Evolutionary conservation across 2,329 filamentous ascomycete genomes (phyloP).

Genomic region (Zymoseptoria crescenta): DNA sequence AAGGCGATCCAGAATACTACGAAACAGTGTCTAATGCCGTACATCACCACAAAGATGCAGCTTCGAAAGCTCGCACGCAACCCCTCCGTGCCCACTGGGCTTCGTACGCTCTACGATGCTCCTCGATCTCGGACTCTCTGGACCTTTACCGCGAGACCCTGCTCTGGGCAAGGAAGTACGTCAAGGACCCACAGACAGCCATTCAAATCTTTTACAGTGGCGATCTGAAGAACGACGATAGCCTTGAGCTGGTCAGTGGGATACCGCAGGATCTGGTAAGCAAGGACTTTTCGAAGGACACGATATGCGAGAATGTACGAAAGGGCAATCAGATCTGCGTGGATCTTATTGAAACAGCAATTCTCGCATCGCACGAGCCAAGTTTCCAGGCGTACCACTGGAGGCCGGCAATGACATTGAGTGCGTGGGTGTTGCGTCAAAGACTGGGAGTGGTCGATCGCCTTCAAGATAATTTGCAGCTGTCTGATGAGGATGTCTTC

Average conservation of each 20-base stretch:
- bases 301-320: constrained; percentile 10
- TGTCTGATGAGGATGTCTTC: constrained; percentile 15
- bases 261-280: neutral
- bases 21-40: constrained; percentile 10
- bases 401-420: constrained; percentile 5
- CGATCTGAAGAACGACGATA: constrained; percentile 19
- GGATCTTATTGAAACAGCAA: constrained; percentile 26
- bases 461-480: constrained; percentile 11
- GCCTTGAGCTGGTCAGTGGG: constrained; percentile 3
- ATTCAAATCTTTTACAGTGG: constrained; percentile 20
- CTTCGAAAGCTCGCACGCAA: constrained; percentile 21
- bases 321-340: constrained; percentile 26
- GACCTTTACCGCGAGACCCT: constrained; percentile 26
- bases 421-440: constrained; percentile 6
- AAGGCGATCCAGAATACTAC: constrained; percentile 2
- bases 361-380: constrained; percentile 27
- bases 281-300: neutral
- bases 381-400: constrained; percentile 22
- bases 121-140: constrained; percentile 29
- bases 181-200: constrained; percentile 30
- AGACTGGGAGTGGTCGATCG: constrained; percentile 9
- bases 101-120: constrained; percentile 23
- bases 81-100: constrained; percentile 26
- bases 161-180: constrained; percentile 31
- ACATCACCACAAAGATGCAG: constrained; percentile 19